Base-by-base conservation (phyloP, 2,329 filamentous ascomycete genomes). In the Dactylonectria estremocensis region DNA sequence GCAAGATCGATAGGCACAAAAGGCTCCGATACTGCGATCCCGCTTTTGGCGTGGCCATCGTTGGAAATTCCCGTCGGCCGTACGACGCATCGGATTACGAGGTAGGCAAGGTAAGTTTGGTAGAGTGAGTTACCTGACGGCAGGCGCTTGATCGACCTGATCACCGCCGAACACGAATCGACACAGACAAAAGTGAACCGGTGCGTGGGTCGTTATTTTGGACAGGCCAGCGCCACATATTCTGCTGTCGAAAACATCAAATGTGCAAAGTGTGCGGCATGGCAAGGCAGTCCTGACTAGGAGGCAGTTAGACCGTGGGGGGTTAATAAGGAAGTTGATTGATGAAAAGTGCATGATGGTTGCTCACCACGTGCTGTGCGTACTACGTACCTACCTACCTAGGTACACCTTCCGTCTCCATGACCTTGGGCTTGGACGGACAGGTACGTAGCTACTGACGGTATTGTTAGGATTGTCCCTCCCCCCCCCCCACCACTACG, bases 1-100 rank as follows among this genome's bases (percentile, higher is more conserved):
- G 20, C 22, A 37, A 46, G 53, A 66, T 66, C 64, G 64, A 66
- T 66, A 53, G 35, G 52, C 48, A 58, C 28, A 37, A 58, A 46
- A 56, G 52, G 18, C 20, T 10, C 8, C 35, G 46, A 22, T 2
- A 7, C 48, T 18, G 48, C 20, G 46, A 66, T 61, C 52, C 57
- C 16, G 46, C 16, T 22, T 20, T 18, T 14, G 6, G 52, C 20
- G 35, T 22, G 37, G 50, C 20, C 46, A 57, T 62, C 48, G 58
- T 22, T 43, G 31, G 11, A 43, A 53, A 31, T 49, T 28, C 24
- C 24, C 16, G 14, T 5, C 5, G 40, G 14, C 16, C 5, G 40
- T 43, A 7, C 24, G 24, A 4, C 24, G 24, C 24, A 28, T 28
- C 24, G 7, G 24, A 28, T 4, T 28, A 28, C 24, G 24, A 28